phyloP scores from a whole-genome alignment of 225 moss, liverwort and hornwort species.

The Anthoceros angustus region DNA sequence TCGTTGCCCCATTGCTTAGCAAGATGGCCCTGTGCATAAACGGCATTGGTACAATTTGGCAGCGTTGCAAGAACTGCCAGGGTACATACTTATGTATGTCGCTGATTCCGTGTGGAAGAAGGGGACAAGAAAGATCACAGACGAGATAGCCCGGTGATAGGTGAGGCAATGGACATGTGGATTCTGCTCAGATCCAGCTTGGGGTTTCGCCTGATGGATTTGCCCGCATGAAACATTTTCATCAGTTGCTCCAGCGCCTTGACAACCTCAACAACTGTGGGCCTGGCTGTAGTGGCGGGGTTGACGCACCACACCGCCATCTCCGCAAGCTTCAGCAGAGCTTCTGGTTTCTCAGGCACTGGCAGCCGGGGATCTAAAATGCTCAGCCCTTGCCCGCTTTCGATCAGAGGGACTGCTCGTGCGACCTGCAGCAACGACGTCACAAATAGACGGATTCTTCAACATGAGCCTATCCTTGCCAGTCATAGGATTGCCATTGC shows the following conservation, averaged over 20 bases:
- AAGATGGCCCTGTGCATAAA: no score
- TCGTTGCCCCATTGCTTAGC: no score
- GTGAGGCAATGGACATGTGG: no score
- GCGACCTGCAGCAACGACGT: not conserved
- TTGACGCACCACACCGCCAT: conserved; percentile 1
- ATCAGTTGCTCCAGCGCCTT: conserved; percentile 2
- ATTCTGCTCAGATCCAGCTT: no score
- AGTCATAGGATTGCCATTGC: not conserved
- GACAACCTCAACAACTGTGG: not conserved
- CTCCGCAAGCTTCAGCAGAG: conserved; percentile 3
- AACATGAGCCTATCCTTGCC: not conserved
- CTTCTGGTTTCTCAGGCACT: not conserved
- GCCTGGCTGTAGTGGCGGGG: not conserved
- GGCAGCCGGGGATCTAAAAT: conserved; percentile 2
- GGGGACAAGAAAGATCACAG: no score
- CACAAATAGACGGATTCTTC: not conserved
- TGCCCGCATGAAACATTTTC: not conserved
- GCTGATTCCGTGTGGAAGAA: no score
- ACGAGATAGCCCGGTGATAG: no score
- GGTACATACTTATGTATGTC: no score
- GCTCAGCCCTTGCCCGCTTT: not conserved
- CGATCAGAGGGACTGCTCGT: not conserved
- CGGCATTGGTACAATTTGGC: no score
- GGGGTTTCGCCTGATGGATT: not conserved
- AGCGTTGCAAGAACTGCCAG: no score